Conservation (phyloP, 2,329 filamentous ascomycete species). For the Pseudophaeomoniella oleicola region DNA sequence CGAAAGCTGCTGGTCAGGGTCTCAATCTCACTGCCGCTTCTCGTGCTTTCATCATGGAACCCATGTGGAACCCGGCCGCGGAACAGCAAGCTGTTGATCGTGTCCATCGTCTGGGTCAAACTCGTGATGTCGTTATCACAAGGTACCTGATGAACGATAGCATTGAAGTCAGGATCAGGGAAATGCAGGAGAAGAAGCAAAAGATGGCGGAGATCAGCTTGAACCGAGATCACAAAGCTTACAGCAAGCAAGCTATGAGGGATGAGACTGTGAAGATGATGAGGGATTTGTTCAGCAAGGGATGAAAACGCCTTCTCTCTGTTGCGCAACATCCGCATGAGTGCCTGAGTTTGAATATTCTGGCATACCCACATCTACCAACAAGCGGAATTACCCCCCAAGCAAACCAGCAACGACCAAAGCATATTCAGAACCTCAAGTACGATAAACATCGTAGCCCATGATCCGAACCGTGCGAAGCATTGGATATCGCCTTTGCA, state of each 20-base stretch:
- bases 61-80: conserved; percentile 89
- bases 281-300: conserved; percentile 11
- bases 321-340: no score
- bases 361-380: no score
- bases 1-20: conserved; percentile 80
- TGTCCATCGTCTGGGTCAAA: conserved; percentile 83
- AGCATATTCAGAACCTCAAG: no score
- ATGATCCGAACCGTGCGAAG: no score
- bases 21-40: conserved; percentile 79
- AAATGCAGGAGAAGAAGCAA: conserved; percentile 84
- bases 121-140: conserved; percentile 69
- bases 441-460: no score
- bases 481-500: no score
- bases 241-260: conserved; percentile 12
- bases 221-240: conserved; percentile 37
- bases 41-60: conserved; percentile 93
- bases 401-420: no score
- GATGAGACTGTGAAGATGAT: conserved; percentile 13
- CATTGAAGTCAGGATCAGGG: conserved; percentile 88
- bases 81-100: conserved; percentile 92
- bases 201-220: conserved; percentile 77
- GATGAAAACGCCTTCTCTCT: no score
- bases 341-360: no score
- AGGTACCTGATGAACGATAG: conserved; percentile 81
- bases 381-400: no score